Evolutionary conservation across 106 monocot genomes (phyloP).

Genomic region (Dendrobium chrysotoxum): DNA sequence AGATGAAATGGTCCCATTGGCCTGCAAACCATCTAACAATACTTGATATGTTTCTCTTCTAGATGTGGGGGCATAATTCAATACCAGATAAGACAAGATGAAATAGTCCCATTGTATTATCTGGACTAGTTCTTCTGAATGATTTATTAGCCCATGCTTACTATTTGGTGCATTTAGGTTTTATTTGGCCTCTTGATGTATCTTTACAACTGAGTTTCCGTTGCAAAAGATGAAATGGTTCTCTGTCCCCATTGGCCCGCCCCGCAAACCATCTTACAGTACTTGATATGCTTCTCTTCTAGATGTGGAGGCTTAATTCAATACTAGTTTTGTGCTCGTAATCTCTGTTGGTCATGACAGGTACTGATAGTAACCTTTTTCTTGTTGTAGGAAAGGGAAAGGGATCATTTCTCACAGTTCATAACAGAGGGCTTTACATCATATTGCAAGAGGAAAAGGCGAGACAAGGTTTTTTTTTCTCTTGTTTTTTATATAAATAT

Average conservation of each 20-base stretch:
- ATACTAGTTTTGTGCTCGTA: not conserved
- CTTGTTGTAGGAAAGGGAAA: conserved; percentile 69
- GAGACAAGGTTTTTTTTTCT: conserved; percentile 66
- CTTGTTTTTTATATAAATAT: not conserved
- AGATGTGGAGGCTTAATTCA: not conserved
- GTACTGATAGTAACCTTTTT: not conserved
- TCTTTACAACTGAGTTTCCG: not conserved
- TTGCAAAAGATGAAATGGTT: not conserved
- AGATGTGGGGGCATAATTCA: not conserved
- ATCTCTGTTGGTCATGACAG: not conserved
- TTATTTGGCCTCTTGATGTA: not conserved
- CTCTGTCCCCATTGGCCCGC: not conserved
- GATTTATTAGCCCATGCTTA: not conserved
- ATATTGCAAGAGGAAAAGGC: conserved; percentile 96
- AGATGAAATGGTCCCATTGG: not conserved
- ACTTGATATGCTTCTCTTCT: not conserved
- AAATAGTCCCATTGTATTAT: too few relatives aligned
- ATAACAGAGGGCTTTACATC: conserved; percentile 90
- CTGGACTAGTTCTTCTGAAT: too few relatives aligned
- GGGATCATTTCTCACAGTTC: conserved; percentile 97
- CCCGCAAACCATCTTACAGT: not conserved
- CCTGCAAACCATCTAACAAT: not conserved
- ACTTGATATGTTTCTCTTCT: not conserved
- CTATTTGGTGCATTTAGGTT: not conserved
- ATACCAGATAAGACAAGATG: not conserved